Evolutionary conservation across 2,329 filamentous ascomycete genomes (phyloP).

Genomic region (Beauveria varroae): DNA sequence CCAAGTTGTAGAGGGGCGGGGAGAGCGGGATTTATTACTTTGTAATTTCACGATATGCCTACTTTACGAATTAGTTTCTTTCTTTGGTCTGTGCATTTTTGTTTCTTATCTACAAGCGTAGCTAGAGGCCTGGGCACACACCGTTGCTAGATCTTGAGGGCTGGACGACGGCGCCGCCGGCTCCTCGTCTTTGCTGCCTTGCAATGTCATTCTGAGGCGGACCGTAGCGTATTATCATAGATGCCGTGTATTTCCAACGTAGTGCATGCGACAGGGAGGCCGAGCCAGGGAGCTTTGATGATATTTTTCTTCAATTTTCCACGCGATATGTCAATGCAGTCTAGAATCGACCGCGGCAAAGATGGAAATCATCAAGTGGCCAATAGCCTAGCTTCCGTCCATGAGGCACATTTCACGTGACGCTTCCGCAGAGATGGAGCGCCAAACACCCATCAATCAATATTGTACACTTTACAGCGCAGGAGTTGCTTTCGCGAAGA

Average conservation of each 20-base stretch:
- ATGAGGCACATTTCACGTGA: too few species aligned
- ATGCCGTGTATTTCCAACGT: not conserved
- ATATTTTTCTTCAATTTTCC: too few species aligned
- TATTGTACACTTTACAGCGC: too few species aligned
- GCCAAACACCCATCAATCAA: too few species aligned
- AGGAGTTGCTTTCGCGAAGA: too few species aligned
- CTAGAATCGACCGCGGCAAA: too few species aligned
- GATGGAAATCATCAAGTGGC: too few species aligned
- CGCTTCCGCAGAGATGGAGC: too few species aligned
- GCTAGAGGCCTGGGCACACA: not conserved
- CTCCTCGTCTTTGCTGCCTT: not conserved
- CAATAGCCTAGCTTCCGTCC: too few species aligned
- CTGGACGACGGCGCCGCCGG: not conserved
- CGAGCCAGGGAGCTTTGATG: too few species aligned
- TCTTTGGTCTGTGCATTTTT: not conserved
- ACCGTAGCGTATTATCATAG: not conserved
- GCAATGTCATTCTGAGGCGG: not conserved
- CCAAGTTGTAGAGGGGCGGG: not conserved
- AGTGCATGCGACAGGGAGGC: not conserved
- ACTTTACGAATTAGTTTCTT: not conserved
- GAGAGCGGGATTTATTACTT: constrained; percentile 12
- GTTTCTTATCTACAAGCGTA: too few species aligned
- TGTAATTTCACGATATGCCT: constrained; percentile 15
- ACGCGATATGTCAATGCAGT: too few species aligned
- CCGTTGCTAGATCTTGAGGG: constrained; percentile 2